phyloP scores from a whole-genome alignment of 2,329 filamentous ascomycete genomes.

The Beauveria bassiana region DNA sequence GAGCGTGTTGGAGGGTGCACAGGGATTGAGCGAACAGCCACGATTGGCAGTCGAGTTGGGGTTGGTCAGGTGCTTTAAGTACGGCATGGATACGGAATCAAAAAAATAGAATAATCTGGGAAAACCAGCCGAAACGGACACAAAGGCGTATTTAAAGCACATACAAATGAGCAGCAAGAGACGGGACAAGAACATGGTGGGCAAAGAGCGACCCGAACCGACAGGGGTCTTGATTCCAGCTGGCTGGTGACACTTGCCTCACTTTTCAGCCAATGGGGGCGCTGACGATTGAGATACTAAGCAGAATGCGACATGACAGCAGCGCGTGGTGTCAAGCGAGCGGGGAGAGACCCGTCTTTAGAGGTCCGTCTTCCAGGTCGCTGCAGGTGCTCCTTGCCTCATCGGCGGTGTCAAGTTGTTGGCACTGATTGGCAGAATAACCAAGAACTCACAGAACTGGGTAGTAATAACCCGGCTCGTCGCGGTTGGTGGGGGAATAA shows the following conservation, averaged over 20 bases:
- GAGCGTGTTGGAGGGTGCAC: neutral
- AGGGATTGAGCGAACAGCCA: conserved; percentile 2
- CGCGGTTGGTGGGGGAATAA: conserved; percentile 6
- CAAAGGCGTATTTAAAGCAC: conserved; percentile 6
- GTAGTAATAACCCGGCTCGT: neutral
- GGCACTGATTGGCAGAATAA: neutral
- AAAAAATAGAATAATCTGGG: conserved; percentile 1
- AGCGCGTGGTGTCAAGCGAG: neutral
- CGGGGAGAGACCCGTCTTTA: conserved; percentile 4
- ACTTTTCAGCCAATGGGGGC: neutral
- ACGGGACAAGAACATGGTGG: conserved; percentile 1
- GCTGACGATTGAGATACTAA: neutral
- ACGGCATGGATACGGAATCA: conserved; percentile 8
- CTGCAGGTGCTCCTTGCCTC: neutral
- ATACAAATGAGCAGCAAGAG: neutral
- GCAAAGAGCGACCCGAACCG: neutral
- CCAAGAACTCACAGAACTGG: neutral
- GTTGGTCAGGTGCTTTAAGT: neutral
- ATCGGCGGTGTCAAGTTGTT: neutral
- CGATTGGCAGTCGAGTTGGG: neutral
- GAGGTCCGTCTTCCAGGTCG: neutral
- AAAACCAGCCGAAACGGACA: conserved; percentile 2
- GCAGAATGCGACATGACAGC: neutral
- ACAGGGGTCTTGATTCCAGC: conserved; percentile 5
- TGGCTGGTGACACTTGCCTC: conserved; percentile 8